These are phyloP conservation scores for Leptomonas seymouri DNA, from an alignment of 208 protist species.

Conservation along the genomic window DNA sequence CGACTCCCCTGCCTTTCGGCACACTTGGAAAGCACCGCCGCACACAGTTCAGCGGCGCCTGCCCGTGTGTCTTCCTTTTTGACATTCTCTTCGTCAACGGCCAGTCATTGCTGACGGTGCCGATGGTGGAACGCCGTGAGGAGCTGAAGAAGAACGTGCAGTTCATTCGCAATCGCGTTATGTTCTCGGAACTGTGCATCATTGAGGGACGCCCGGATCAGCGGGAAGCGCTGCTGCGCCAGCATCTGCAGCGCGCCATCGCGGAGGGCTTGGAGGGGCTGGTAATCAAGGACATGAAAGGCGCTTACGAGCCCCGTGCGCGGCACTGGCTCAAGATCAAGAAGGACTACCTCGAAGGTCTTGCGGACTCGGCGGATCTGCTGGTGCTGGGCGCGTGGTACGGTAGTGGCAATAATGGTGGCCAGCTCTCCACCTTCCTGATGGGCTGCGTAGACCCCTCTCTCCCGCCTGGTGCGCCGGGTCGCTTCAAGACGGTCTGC, in stretches of 20 bases:
- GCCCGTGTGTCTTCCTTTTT: conserved; percentile 80
- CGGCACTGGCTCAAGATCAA: conserved; percentile 92
- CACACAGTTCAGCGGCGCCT: conserved; percentile 63
- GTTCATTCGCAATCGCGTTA: conserved; percentile 45
- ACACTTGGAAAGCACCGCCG: conserved; percentile 82
- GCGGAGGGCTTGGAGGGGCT: conserved; percentile 76
- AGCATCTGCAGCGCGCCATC: conserved; percentile 66
- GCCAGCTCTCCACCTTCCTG: conserved; percentile 69
- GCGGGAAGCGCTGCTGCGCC: conserved; percentile 35
- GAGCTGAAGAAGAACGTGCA: conserved; percentile 38
- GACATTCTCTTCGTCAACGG: conserved; percentile 88
- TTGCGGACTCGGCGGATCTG: conserved; percentile 86
- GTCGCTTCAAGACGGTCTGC: conserved; percentile 79
- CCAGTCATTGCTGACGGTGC: conserved; percentile 35
- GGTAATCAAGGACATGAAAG: conserved; percentile 76
- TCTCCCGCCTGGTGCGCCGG: conserved; percentile 19
- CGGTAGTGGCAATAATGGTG: conserved; percentile 76
- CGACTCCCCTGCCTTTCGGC: conserved; percentile 83
- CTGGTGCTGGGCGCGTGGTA: conserved; percentile 81
- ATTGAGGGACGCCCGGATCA: conserved; percentile 42
- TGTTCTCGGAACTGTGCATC: conserved; percentile 68
- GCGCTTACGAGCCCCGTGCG: conserved; percentile 71
- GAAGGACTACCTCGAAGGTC: conserved; percentile 85
- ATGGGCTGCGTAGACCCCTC: conserved; percentile 70
- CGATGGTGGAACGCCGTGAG: conserved; percentile 43